Percentiles rank a stretch among this genome's conserved stretches.
Conservation (phyloP, 768 basidiomycete species). For the Rickenella mellea region DNA sequence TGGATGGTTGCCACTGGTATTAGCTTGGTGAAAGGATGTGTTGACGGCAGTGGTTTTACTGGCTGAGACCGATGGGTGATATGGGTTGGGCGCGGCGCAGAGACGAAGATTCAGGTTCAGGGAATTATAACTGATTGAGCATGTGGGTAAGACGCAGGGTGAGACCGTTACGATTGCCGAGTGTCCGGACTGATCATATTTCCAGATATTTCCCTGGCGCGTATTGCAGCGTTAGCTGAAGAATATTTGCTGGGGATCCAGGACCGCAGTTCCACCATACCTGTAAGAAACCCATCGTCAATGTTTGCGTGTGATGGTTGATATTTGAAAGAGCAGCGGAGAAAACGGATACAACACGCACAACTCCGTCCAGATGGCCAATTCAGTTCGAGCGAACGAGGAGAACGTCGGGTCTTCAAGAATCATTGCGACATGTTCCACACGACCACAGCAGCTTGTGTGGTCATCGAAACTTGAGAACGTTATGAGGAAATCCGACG, state of each 20-base stretch:
- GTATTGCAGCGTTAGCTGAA: constrained; percentile 47
- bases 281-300: background rate
- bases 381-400: constrained; percentile 31
- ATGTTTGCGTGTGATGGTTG: constrained; percentile 12
- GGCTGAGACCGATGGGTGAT: constrained; percentile 41
- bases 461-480: constrained; percentile 38
- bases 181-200: constrained; percentile 44
- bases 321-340: background rate
- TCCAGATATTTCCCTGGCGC: constrained; percentile 32
- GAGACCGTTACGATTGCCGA: constrained; percentile 56
- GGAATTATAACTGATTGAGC: background rate
- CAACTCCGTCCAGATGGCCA: constrained; percentile 61
- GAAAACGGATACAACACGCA: constrained; percentile 5
- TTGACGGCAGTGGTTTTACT: constrained; percentile 33
- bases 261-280: constrained; percentile 30
- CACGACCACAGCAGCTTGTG: constrained; percentile 43
- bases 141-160: constrained; percentile 30
- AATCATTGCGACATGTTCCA: constrained; percentile 61
- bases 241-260: constrained; percentile 35
- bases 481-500: constrained; percentile 54
- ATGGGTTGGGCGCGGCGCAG: constrained; percentile 48
- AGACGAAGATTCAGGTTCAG: background rate
- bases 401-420: constrained; percentile 41
- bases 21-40: constrained; percentile 27
- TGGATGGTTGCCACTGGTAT: background rate